Evolutionary conservation across 345 rosid genomes (phyloP), one percentile per base, ranked within the genome.

Genomic region (Microcos paniculata): DNA sequence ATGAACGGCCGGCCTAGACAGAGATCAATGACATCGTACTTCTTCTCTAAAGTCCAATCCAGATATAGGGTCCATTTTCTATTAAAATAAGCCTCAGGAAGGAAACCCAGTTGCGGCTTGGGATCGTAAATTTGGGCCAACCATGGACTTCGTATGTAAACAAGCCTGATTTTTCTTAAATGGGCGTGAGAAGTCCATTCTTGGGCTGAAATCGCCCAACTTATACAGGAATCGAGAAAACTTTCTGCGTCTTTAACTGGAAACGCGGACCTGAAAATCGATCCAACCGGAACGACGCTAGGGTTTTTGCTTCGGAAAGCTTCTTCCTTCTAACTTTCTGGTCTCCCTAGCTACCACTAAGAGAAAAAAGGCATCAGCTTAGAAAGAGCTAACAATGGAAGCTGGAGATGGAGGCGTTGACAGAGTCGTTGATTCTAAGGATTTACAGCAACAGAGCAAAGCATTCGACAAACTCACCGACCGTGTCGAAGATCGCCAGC

Each of bases 401-500:
- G 92, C 84, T 13, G 85, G 80, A 42, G 97, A 88, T 6, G 98
- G 87, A 77, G 89, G 82, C 14, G 82, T 80, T 12, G 97, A 89
- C 63, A 81, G 87, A 64, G 74, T 84, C 55, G 83, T 82, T 2
- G 97, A 94, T 82, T 96, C 98, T 4, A 96, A 96, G 85, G 99
- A 96, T 62, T 77, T 96, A 21, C 99, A 94, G 83, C 97, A 94
- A 81, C 97, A 96, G 82, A 96, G 95, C 94, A 96, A 96, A 82
- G 98, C 97, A 24, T 81, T 96, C 43, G 97, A 96, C 83, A 96
- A 92, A 90, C 98, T 96, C 81, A 93, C 98, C 65, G 98, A 96
- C 85, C 99, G 87, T 8, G 99, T 96, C 31, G 97, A 96, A 84
- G 99, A 96, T 81, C 98, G 98, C 28, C 99, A 96, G 88, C 97